Conservation (phyloP, 148 eudicot genomes). For the Rhododendron simsii region DNA sequence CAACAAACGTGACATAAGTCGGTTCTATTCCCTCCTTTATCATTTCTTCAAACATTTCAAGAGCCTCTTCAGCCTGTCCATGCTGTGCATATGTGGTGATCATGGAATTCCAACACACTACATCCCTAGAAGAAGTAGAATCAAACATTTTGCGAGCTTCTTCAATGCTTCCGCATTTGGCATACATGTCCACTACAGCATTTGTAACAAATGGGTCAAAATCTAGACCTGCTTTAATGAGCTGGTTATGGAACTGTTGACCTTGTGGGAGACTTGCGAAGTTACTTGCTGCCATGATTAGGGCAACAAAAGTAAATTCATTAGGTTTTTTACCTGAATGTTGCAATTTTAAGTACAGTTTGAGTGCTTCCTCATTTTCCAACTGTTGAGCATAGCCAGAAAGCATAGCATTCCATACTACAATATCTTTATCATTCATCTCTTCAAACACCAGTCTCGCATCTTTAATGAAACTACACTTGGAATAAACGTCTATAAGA, state of each 20-base stretch:
- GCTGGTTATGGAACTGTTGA: slow-evolving; percentile 55
- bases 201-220: slow-evolving; percentile 44
- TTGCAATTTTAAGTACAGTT: slow-evolving; percentile 48
- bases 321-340: slow-evolving; percentile 31
- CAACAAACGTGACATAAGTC: slow-evolving; percentile 58
- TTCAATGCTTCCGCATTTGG: slow-evolving; percentile 61
- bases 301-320: slow-evolving; percentile 50
- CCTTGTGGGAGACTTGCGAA: slow-evolving; percentile 51
- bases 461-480: slow-evolving; percentile 42
- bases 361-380: slow-evolving; percentile 57
- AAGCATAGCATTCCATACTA: slow-evolving; percentile 72
- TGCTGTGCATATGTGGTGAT: slow-evolving; percentile 61
- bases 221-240: slow-evolving; percentile 44
- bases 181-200: slow-evolving; percentile 66
- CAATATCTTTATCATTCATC: slow-evolving; percentile 52
- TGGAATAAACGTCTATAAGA: slow-evolving; percentile 66
- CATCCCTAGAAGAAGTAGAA: slow-evolving; percentile 31
- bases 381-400: slow-evolving; percentile 48
- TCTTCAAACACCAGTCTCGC: slow-evolving; percentile 59
- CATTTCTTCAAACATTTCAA: slow-evolving; percentile 44
- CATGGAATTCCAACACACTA: slow-evolving; percentile 73
- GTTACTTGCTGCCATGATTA: slow-evolving; percentile 53
- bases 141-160: slow-evolving; percentile 50
- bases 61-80: slow-evolving; percentile 64
- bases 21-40: slow-evolving; percentile 46